Conservation (phyloP, 306 rosid species). For the Dryas octopetala region DNA sequence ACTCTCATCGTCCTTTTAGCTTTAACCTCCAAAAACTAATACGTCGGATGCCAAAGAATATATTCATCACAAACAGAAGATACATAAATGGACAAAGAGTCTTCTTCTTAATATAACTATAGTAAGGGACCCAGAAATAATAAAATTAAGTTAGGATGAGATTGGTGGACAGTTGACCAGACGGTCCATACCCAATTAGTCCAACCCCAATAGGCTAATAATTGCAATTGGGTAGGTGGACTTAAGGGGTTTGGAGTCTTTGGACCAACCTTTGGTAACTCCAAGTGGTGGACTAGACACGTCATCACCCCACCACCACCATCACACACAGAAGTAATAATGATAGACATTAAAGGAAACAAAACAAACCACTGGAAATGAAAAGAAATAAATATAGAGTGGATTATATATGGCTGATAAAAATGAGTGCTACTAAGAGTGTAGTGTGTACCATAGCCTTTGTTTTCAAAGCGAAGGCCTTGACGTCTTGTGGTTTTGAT, state of each 20-base stretch:
- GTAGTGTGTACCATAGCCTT: slow-evolving; percentile 69
- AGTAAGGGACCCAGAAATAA: not conserved
- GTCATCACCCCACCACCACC: slow-evolving; percentile 13
- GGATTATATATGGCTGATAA: not conserved
- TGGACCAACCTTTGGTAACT: slow-evolving; percentile 20
- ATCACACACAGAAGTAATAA: not conserved
- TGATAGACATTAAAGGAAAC: not conserved
- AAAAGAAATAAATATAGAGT: not conserved
- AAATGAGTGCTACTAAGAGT: not conserved
- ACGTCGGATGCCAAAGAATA: not conserved
- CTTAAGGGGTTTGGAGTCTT: not conserved
- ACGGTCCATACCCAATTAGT: not conserved
- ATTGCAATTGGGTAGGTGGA: slow-evolving; percentile 5
- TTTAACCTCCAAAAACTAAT: not conserved
- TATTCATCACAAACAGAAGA: too few relatives aligned
- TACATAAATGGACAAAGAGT: not conserved
- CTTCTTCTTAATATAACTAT: not conserved
- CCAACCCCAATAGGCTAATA: not conserved
- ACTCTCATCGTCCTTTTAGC: too few relatives aligned
- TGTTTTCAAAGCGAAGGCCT: slow-evolving; percentile 80
- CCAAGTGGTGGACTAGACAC: slow-evolving; percentile 7
- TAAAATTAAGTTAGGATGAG: not conserved
- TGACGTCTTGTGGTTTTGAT: slow-evolving; percentile 58
- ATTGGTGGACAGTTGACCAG: slow-evolving; percentile 12
- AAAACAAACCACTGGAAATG: not conserved